These are phyloP conservation scores for Chlamydomonas reinhardtii DNA, from an alignment of 163 green algal species.

Conservation along the genomic window DNA sequence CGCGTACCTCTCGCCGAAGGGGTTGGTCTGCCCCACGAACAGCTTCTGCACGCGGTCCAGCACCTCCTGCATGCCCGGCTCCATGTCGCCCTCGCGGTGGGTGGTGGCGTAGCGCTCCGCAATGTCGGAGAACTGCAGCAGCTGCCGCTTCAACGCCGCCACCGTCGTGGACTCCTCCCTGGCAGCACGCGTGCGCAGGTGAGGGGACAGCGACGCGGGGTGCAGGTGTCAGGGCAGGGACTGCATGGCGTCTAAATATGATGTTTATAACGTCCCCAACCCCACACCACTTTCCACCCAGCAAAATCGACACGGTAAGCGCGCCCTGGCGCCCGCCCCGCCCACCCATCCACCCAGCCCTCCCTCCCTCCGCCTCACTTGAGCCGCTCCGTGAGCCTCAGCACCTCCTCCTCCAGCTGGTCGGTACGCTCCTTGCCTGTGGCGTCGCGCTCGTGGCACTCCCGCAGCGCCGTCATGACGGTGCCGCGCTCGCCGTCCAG, in stretches of 20 bases:
- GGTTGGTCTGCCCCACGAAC: slow-evolving; percentile 54
- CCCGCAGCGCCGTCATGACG: slow-evolving; percentile 52
- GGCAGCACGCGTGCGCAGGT: not conserved
- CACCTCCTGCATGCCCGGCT: slow-evolving; percentile 51
- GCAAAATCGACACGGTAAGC: no score
- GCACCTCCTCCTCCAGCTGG: slow-evolving; percentile 63
- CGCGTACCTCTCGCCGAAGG: slow-evolving; percentile 54
- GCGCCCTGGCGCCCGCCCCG: no score
- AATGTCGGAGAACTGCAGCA: slow-evolving; percentile 64
- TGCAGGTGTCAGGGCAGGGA: no score
- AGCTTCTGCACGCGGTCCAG: slow-evolving; percentile 54
- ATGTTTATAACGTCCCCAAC: no score
- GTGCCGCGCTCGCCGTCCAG: slow-evolving; percentile 63
- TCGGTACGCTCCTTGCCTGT: slow-evolving; percentile 23
- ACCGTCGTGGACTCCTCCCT: slow-evolving; percentile 54
- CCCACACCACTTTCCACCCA: no score
- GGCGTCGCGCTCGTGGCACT: slow-evolving; percentile 60
- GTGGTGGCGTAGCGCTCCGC: slow-evolving; percentile 49
- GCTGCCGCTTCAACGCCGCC: slow-evolving; percentile 66
- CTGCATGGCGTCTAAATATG: no score
- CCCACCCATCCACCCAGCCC: no score
- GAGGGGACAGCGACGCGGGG: no score
- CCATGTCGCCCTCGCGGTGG: slow-evolving; percentile 38
- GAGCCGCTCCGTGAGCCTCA: slow-evolving; percentile 52
- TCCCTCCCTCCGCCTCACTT: slow-evolving; percentile 16